phyloP scores from a whole-genome alignment of 768 basidiomycete species.

The Tylopilus felleus region DNA sequence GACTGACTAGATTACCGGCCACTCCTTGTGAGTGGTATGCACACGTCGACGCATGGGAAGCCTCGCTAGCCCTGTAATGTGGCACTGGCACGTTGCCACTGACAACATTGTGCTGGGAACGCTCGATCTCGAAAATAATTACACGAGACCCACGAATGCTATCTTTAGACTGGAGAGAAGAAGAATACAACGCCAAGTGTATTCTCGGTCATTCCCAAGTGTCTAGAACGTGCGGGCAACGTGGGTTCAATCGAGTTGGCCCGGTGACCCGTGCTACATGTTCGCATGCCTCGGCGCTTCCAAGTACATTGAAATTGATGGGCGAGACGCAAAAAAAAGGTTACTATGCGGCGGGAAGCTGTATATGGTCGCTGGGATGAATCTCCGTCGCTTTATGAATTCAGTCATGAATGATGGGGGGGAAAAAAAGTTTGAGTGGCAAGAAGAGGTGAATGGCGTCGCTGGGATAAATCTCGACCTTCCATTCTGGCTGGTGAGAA shows the following conservation, averaged over 20 bases:
- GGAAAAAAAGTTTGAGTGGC: neutral
- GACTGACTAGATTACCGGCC: neutral
- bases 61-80: no score
- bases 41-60: no score
- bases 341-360: neutral
- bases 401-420: neutral
- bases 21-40: neutral
- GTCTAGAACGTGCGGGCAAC: conserved; percentile 5
- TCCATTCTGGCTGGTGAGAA: conserved; percentile 16
- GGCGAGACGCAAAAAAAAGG: neutral
- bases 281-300: neutral
- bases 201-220: conserved; percentile 7
- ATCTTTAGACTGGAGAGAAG: conserved; percentile 10
- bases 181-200: neutral
- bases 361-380: conserved; percentile 6
- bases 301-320: neutral
- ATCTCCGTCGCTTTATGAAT: neutral
- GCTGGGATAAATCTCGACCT: neutral
- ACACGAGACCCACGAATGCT: conserved; percentile 4
- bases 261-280: no score
- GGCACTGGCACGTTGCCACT: no score
- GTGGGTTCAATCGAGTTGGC: neutral
- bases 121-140: neutral
- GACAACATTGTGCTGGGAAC: neutral
- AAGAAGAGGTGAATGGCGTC: neutral